Conservation (phyloP, 1,139 yeast genomes). For the Hanseniaspora sp. region DNA sequence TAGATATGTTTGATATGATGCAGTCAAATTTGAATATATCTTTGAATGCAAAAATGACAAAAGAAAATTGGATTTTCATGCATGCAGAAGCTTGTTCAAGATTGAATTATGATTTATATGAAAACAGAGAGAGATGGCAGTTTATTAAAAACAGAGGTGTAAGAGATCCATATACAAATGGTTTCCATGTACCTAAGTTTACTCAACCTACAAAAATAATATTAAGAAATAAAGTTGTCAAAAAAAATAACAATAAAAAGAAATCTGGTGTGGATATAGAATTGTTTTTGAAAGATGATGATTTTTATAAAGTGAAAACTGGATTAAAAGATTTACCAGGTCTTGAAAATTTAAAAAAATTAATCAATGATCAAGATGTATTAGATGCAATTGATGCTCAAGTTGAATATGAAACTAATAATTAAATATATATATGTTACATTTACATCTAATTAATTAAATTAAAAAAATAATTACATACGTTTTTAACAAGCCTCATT, state of each 20-base stretch:
- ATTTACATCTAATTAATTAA: too few relatives aligned
- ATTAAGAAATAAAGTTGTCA: slow-evolving; percentile 15
- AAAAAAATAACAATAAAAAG: slow-evolving; percentile 28
- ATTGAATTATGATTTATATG: slow-evolving; percentile 52
- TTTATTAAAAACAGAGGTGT: slow-evolving; percentile 44
- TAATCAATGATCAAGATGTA: slow-evolving; percentile 43
- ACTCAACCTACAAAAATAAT: slow-evolving; percentile 56
- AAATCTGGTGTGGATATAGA: slow-evolving; percentile 27
- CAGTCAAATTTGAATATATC: slow-evolving; percentile 20
- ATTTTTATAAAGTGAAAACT: slow-evolving; percentile 39
- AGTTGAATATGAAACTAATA: slow-evolving; percentile 41
- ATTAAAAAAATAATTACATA: too few relatives aligned
- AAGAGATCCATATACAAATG: slow-evolving; percentile 76
- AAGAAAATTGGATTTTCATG: slow-evolving; percentile 78
- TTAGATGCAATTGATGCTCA: slow-evolving; percentile 56
- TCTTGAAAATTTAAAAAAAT: slow-evolving; percentile 44
- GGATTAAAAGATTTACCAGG: slow-evolving; percentile 52
- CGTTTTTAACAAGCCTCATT: too few relatives aligned
- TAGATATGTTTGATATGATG: slow-evolving; percentile 28
- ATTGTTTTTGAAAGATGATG: slow-evolving; percentile 39
- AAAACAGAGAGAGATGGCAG: slow-evolving; percentile 43
- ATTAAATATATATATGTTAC: background rate
- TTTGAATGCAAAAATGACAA: slow-evolving; percentile 35
- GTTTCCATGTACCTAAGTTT: slow-evolving; percentile 55
- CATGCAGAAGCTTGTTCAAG: slow-evolving; percentile 68